Evolutionary conservation across 1,284 basidiomycete species (phyloP).

Genomic region (Papiliotrema fonsecae): DNA sequence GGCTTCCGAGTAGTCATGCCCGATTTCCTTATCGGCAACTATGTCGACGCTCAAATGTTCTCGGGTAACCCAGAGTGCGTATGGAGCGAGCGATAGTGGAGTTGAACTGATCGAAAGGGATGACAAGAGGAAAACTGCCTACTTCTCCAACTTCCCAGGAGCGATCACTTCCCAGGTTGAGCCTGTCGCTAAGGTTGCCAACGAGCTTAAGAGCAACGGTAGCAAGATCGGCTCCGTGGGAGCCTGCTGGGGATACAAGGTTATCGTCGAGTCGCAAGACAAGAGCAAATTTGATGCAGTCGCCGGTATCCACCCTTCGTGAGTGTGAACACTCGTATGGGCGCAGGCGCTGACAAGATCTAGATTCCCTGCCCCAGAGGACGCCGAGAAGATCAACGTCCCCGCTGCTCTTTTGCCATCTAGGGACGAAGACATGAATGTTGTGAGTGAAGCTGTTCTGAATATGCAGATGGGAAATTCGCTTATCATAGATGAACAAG

Average conservation of each 20-base stretch:
- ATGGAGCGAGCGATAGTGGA: neutral
- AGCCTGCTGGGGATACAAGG: conserved; percentile 49
- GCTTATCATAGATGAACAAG: conserved; percentile 19
- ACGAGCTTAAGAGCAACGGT: conserved; percentile 38
- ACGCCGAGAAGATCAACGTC: conserved; percentile 43
- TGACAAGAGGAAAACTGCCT: conserved; percentile 25
- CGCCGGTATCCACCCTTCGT: conserved; percentile 44
- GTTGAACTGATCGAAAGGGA: conserved; percentile 8
- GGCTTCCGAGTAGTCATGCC: conserved; percentile 50
- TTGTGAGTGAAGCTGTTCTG: too few species aligned
- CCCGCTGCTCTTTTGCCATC: conserved; percentile 48
- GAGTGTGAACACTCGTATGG: neutral
- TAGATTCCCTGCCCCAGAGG: conserved; percentile 43
- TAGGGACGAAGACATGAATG: conserved; percentile 47
- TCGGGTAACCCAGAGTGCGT: conserved; percentile 24
- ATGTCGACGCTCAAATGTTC: conserved; percentile 43
- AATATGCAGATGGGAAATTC: too few species aligned
- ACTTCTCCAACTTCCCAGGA: conserved; percentile 37
- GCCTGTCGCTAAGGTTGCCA: conserved; percentile 35
- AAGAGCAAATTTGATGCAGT: conserved; percentile 28
- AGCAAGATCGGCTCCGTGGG: conserved; percentile 45
- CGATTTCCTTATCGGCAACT: conserved; percentile 48
- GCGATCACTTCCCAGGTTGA: conserved; percentile 30
- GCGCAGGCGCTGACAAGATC: too few species aligned
- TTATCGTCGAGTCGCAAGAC: conserved; percentile 18